Evolutionary conservation across 1,139 yeast species (phyloP), one percentile per base, ranked within the genome.

Genomic region (Spathaspora jeffriesii): DNA sequence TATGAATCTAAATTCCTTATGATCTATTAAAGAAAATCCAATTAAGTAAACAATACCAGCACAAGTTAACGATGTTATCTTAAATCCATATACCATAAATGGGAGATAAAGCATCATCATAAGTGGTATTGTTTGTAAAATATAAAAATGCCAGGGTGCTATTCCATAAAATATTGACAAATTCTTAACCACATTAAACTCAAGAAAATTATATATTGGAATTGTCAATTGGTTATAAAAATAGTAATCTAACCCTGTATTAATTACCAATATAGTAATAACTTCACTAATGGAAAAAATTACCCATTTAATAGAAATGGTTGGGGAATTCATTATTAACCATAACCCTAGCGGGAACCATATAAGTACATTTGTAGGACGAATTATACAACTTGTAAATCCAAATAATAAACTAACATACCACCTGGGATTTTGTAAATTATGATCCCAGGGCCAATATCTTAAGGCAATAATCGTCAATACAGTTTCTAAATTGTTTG

Each of bases 1-100:
- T n/a, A 93, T 73, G 61, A 95, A 95, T 43, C 99, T 76, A 56
- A 90, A 87, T 61, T 95, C 99, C 62, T 95, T 95, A 65, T 95
- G 99, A 13, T 77, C 71, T 17, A 93, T 77, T 2, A 71, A 48
- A 0, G 97, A 88, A 55, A 87, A 90, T 0, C 76, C 69, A 0
- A 67, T 47, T 20, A 53, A 22, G 25, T 53, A 95, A 90, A 45
- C 97, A 74, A 57, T 87, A 84, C 61, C 91, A 97, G 63, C 92
- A 89, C 65, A 90, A 97, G 15, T 76, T 69, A 31, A 92, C 73
- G 5, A 70, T 47, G 0, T 96, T 85, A 56, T 85, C 88, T 1
- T 73, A 66, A 1, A 65, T 47, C 43, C 44, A 62, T 44, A 17
- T 9, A 66, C 30, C 44, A 70, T 59, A 23, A 86, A 70, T 0